Percentiles rank a stretch among this genome's conserved stretches.
phyloP scores from a whole-genome alignment of 352 stramenopile species.

The Phytophthora pini region DNA sequence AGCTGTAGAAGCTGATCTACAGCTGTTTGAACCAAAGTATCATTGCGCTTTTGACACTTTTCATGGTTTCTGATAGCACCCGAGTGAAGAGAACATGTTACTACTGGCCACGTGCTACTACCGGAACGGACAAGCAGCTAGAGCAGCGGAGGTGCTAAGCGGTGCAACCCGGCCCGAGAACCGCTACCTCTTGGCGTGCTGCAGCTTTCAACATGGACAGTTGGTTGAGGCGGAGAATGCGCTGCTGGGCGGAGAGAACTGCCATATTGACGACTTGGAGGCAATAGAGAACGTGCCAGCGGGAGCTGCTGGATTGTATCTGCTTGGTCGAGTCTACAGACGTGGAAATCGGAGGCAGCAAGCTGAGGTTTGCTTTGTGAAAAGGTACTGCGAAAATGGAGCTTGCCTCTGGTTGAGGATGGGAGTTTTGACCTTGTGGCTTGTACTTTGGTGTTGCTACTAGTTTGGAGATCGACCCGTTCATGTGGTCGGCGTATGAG shows the following conservation, averaged over 20 bases:
- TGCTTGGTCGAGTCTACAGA: constrained; percentile 93
- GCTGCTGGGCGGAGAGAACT: constrained; percentile 66
- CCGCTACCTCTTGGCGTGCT: constrained; percentile 70
- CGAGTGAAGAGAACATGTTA: constrained; percentile 59
- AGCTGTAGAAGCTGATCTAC: constrained; percentile 19
- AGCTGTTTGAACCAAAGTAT: constrained; percentile 9
- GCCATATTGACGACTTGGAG: constrained; percentile 26
- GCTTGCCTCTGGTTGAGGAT: background rate
- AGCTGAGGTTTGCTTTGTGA: constrained; percentile 92
- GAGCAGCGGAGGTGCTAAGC: constrained; percentile 65
- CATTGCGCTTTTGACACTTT: constrained; percentile 27
- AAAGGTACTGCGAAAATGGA: constrained; percentile 51
- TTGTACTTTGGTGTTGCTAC: constrained; percentile 19
- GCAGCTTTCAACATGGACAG: constrained; percentile 76
- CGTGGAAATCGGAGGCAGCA: constrained; percentile 89
- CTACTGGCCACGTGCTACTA: constrained; percentile 76
- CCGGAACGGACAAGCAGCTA: constrained; percentile 54
- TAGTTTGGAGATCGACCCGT: constrained; percentile 91
- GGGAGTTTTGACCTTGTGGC: background rate
- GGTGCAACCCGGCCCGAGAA: constrained; percentile 54
- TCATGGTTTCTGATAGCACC: constrained; percentile 46
- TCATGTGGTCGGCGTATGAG: constrained; percentile 94
- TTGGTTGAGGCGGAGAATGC: constrained; percentile 92
- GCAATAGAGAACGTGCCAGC: constrained; percentile 52
- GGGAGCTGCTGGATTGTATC: constrained; percentile 92